Evolutionary conservation across 169 alveolate genomes (phyloP).

Genomic region (Eimeria tenella): DNA sequence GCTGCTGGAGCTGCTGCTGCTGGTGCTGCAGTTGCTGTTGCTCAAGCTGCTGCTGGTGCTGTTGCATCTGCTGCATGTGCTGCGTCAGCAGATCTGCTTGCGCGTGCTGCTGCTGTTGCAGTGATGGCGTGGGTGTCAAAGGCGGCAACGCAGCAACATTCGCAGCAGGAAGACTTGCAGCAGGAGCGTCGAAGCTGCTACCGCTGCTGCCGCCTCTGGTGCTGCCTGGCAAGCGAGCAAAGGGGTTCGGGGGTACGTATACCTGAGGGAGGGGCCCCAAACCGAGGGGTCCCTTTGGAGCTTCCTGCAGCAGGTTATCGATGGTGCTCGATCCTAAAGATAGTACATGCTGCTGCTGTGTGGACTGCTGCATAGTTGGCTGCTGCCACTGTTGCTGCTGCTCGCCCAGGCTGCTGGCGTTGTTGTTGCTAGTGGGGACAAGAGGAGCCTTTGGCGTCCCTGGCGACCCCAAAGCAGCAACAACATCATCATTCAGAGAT

Average conservation of each 20-base stretch:
- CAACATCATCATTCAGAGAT: neutral
- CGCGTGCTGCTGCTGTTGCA: neutral
- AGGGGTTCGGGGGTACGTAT: neutral
- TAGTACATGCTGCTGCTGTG: slow-evolving; percentile 22
- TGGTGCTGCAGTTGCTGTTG: neutral
- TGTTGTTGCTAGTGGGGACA: neutral
- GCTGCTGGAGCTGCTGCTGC: neutral
- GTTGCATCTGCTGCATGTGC: neutral
- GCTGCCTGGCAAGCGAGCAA: neutral
- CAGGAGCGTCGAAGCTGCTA: neutral
- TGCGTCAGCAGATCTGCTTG: neutral
- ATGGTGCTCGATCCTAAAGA: neutral
- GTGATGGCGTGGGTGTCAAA: neutral
- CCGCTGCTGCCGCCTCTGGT: neutral
- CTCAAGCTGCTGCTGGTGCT: neutral
- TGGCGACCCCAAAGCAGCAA: neutral
- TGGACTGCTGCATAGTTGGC: neutral
- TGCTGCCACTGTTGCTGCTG: slow-evolving; percentile 44
- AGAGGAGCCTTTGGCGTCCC: neutral
- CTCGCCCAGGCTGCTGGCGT: slow-evolving; percentile 15
- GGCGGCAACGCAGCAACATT: neutral
- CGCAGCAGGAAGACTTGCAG: neutral
- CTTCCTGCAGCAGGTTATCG: neutral
- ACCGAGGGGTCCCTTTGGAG: neutral
- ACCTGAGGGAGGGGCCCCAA: slow-evolving; percentile 28